Conservation (phyloP, 306 rosid species). For the Malus domestica region ASM211411v1 NC_041801.1:24012501-24013000, state of each 20-base stretch:
- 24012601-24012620: constrained; percentile 52
- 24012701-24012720: constrained; percentile 32
- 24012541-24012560: constrained; percentile 19
- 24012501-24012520: constrained; percentile 57
- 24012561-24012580: constrained; percentile 38
- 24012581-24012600: constrained; percentile 42
- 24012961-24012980: constrained; percentile 33
- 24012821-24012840: constrained; percentile 53
- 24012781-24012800: constrained; percentile 80
- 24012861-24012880: constrained; percentile 65
- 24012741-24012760: constrained; percentile 44
- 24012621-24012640: constrained; percentile 56
- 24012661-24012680: constrained; percentile 16
- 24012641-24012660: constrained; percentile 39
- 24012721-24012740: constrained; percentile 32
- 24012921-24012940: constrained; percentile 38
- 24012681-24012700: constrained; percentile 23
- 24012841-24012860: constrained; percentile 62
- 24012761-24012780: constrained; percentile 44
- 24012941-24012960: constrained; percentile 28
- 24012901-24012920: constrained; percentile 48
- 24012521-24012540: constrained; percentile 53
- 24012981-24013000: constrained; percentile 44
- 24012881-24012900: constrained; percentile 58
- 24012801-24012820: constrained; percentile 58